A percentile compares a stretch with the other conserved stretches of the same genome.
Conservation (phyloP, 1,139 yeast species). For the Diutina ranongensis region DNA sequence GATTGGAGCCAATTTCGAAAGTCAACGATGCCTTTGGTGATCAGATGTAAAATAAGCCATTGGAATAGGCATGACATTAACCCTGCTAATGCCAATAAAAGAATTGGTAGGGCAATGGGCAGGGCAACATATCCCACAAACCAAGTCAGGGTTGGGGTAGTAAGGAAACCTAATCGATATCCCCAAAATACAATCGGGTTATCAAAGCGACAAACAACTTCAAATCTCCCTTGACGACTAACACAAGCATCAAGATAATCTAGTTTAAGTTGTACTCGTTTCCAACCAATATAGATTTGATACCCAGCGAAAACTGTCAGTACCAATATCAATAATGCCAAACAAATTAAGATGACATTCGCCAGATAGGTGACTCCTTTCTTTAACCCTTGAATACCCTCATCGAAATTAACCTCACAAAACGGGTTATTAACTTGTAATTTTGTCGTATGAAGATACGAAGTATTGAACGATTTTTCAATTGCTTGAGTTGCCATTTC, state of each 20-base stretch:
- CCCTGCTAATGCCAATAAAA: not conserved
- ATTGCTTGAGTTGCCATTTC: not conserved
- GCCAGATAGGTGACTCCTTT: not conserved
- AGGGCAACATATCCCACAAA: not conserved
- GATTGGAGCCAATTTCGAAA: not conserved
- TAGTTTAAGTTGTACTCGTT: not conserved
- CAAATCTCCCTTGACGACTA: not conserved
- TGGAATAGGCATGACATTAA: not conserved
- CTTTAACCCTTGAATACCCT: not conserved
- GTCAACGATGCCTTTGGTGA: not conserved
- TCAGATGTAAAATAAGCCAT: not conserved
- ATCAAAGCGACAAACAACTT: not conserved
- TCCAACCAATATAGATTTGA: not conserved
- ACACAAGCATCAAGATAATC: not conserved
- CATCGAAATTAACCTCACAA: not conserved
- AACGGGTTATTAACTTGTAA: not conserved
- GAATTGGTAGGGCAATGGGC: not conserved
- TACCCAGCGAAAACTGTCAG: not conserved
- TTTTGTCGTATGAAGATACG: not conserved
- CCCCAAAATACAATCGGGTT: conserved; percentile 1
- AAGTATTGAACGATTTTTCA: not conserved
- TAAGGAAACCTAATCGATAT: not conserved
- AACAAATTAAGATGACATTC: not conserved
- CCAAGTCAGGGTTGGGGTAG: not conserved
- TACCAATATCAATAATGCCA: not conserved